Percentiles rank a stretch among this genome's conserved stretches.
Evolutionary conservation across 2,329 filamentous ascomycete species (phyloP).

Genomic region (Diaporthe sp.): DNA sequence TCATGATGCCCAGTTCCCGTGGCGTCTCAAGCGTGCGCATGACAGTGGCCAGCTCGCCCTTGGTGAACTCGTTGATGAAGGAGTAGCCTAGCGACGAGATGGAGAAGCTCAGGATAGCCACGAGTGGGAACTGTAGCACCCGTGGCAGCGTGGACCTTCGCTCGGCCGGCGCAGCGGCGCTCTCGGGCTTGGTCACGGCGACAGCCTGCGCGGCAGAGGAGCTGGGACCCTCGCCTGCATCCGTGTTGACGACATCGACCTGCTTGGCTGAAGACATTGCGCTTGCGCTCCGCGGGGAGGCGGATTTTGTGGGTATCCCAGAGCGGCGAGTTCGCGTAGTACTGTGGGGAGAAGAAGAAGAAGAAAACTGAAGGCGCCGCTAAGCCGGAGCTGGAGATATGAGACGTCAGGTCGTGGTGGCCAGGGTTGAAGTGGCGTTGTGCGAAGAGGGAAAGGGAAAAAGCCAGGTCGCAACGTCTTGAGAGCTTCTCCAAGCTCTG

Average conservation of each 20-base stretch:
- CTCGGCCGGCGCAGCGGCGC: constrained; percentile 6
- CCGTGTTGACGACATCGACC: constrained; percentile 18
- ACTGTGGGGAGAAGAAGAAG: not conserved
- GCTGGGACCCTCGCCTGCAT: constrained; percentile 36
- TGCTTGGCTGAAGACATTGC: constrained; percentile 37
- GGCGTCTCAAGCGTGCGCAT: constrained; percentile 74
- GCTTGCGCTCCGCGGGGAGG: constrained; percentile 15
- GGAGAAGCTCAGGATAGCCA: constrained; percentile 68
- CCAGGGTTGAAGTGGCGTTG: constrained; percentile 27
- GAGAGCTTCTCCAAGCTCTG: constrained; percentile 34
- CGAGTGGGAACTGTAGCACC: constrained; percentile 65
- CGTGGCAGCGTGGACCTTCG: constrained; percentile 57
- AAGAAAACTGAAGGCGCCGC: constrained; percentile 4
- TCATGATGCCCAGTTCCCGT: constrained; percentile 70
- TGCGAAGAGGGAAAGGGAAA: constrained; percentile 11
- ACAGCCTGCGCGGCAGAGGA: constrained; percentile 3
- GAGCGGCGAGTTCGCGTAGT: not conserved
- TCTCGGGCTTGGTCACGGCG: constrained; percentile 22
- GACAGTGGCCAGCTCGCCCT: constrained; percentile 76
- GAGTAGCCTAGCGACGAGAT: constrained; percentile 77
- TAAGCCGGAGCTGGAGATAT: not conserved
- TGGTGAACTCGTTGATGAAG: constrained; percentile 70
- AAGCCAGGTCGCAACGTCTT: constrained; percentile 21
- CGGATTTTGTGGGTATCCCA: not conserved
- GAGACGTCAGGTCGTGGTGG: not conserved